A percentile compares a stretch with the other conserved stretches of the same genome.
These are phyloP conservation scores for Proliferodiscus dingleyae DNA, from an alignment of 2,329 filamentous ascomycete genomes.

Conservation along the genomic window DNA sequence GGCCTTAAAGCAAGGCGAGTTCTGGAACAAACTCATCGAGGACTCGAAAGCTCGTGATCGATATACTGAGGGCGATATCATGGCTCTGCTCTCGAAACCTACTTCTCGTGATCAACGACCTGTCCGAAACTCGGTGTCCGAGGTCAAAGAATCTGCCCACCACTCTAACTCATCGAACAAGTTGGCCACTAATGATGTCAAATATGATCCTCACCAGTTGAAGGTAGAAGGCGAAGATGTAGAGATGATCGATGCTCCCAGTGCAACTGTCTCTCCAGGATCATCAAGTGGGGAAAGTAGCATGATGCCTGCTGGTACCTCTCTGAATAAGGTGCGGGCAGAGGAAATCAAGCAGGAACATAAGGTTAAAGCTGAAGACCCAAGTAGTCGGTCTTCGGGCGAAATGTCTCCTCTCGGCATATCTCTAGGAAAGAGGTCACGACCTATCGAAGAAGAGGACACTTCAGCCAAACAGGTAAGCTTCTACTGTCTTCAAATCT, in stretches of 20 bases:
- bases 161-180: not conserved
- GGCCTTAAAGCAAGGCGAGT: conserved; percentile 80
- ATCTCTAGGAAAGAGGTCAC: conserved; percentile 16
- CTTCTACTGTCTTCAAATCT: not conserved
- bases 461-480: conserved; percentile 19
- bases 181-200: not conserved
- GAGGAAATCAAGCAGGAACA: not conserved
- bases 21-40: conserved; percentile 81
- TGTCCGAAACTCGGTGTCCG: not conserved
- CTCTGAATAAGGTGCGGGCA: not conserved
- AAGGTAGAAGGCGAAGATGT: conserved; percentile 17
- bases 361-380: not conserved
- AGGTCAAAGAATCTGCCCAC: not conserved
- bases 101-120: conserved; percentile 19
- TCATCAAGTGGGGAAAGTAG: conserved; percentile 6
- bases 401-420: not conserved
- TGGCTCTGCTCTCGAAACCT: conserved; percentile 48
- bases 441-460: conserved; percentile 12
- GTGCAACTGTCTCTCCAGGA: conserved; percentile 7
- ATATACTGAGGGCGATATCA: conserved; percentile 68
- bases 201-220: not conserved
- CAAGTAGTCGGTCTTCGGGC: not conserved
- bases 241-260: conserved; percentile 20
- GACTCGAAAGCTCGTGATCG: conserved; percentile 70
- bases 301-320: not conserved